A percentile compares a stretch with the other conserved stretches of the same genome.
Conservation (phyloP, 106 monocot genomes). For the Chionographis japonica region DNA sequence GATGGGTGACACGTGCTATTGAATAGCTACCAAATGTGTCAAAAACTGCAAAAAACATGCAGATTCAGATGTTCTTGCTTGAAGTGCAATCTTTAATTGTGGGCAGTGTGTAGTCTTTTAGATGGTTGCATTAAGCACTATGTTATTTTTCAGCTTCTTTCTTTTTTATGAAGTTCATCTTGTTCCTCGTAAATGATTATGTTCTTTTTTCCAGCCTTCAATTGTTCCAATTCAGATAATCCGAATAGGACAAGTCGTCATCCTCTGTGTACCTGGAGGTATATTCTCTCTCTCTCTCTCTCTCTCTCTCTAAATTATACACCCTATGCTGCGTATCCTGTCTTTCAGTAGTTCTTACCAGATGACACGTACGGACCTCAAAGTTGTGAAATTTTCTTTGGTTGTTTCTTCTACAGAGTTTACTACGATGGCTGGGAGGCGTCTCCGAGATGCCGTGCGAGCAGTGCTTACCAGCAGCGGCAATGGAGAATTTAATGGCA, state of each 20-base stretch:
- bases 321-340: background rate
- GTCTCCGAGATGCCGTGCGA: conserved; percentile 75
- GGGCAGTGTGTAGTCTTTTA: too few relatives aligned
- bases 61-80: too few relatives aligned
- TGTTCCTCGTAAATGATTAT: background rate
- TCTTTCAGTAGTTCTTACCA: too few relatives aligned
- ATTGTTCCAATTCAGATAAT: conserved; percentile 89
- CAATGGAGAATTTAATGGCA: conserved; percentile 45
- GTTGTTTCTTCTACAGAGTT: conserved; percentile 49
- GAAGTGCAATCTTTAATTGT: too few relatives aligned
- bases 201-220: conserved; percentile 63
- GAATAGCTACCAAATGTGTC: too few relatives aligned
- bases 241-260: conserved; percentile 74
- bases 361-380: too few relatives aligned
- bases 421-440: conserved; percentile 92
- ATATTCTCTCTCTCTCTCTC: conserved; percentile 6
- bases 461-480: conserved; percentile 37
- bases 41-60: too few relatives aligned
- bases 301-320: background rate
- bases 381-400: background rate
- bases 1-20: too few relatives aligned
- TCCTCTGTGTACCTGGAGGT: conserved; percentile 93
- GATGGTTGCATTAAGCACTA: too few relatives aligned
- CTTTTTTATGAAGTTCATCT: background rate
- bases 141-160: too few relatives aligned